phyloP scores from a whole-genome alignment of 2,329 filamentous ascomycete genomes.

The Apiospora marii region DNA sequence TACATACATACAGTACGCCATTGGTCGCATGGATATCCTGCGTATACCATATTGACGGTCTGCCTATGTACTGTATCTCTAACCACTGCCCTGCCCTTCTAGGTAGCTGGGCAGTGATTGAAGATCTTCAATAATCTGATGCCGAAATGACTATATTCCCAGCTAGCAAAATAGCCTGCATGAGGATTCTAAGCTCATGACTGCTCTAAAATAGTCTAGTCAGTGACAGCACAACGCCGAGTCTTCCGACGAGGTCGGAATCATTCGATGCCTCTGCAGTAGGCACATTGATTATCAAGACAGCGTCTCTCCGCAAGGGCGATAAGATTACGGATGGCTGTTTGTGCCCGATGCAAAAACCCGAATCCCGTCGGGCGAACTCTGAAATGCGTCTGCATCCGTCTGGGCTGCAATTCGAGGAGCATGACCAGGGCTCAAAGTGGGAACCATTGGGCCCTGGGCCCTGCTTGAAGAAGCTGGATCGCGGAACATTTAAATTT shows the following conservation, averaged over 20 bases:
- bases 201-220: conserved; percentile 2
- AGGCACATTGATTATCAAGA: background rate
- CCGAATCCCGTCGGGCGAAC: conserved; percentile 13
- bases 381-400: background rate
- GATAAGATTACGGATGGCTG: conserved; percentile 8
- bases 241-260: conserved; percentile 8
- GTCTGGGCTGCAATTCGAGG: background rate
- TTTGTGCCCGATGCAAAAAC: background rate
- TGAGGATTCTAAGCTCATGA: background rate
- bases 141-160: conserved; percentile 1
- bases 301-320: background rate
- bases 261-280: background rate
- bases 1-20: background rate
- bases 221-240: background rate
- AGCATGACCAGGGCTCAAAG: background rate
- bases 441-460: background rate
- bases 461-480: background rate
- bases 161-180: conserved; percentile 3
- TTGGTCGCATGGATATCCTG: background rate
- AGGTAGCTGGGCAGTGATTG: background rate
- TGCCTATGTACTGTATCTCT: background rate
- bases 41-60: background rate
- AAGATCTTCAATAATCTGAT: conserved; percentile 9
- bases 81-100: background rate
- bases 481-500: conserved; percentile 11